Percentiles rank a stretch among this genome's conserved stretches.
These are phyloP conservation scores for Nannizziopsis barbatae DNA, from an alignment of 2,329 filamentous ascomycete species.

Conservation along the genomic window DNA sequence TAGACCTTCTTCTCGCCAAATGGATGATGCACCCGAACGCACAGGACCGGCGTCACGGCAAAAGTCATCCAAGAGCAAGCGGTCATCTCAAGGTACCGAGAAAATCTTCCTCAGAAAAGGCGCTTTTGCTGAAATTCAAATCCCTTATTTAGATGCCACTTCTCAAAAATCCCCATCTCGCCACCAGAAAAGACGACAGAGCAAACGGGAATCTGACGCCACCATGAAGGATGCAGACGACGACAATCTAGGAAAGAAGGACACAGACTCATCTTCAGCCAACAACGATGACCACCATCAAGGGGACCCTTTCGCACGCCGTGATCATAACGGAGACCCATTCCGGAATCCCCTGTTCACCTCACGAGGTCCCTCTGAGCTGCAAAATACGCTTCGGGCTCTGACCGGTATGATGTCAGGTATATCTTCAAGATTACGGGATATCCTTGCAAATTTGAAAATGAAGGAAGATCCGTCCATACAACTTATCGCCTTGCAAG, in stretches of 20 bases:
- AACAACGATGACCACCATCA: conserved; percentile 59
- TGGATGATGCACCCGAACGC: conserved; percentile 50
- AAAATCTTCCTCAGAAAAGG: neutral
- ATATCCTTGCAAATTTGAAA: conserved; percentile 62
- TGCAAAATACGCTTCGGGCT: conserved; percentile 73
- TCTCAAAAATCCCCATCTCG: conserved; percentile 28
- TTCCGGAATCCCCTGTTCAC: conserved; percentile 56
- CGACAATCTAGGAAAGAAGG: conserved; percentile 30
- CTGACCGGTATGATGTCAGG: conserved; percentile 87
- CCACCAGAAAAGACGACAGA: conserved; percentile 44
- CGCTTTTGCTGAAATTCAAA: neutral
- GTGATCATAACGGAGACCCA: conserved; percentile 55
- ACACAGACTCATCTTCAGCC: conserved; percentile 47
- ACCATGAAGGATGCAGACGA: conserved; percentile 61
- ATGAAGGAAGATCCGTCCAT: conserved; percentile 76
- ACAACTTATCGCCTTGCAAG: conserved; percentile 84
- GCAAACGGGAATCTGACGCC: conserved; percentile 52
- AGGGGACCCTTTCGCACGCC: conserved; percentile 21
- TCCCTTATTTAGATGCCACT: conserved; percentile 24
- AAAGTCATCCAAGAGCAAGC: conserved; percentile 63
- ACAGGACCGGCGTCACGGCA: conserved; percentile 55
- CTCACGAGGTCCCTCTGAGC: conserved; percentile 49
- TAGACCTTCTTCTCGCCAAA: conserved; percentile 53
- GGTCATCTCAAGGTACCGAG: conserved; percentile 43
- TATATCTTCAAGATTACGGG: conserved; percentile 65